A percentile compares a stretch with the other conserved stretches of the same genome.
These are phyloP conservation scores for Didymosphaeria variabile DNA, from an alignment of 2,329 filamentous ascomycete genomes.

Conservation along the genomic window DNA sequence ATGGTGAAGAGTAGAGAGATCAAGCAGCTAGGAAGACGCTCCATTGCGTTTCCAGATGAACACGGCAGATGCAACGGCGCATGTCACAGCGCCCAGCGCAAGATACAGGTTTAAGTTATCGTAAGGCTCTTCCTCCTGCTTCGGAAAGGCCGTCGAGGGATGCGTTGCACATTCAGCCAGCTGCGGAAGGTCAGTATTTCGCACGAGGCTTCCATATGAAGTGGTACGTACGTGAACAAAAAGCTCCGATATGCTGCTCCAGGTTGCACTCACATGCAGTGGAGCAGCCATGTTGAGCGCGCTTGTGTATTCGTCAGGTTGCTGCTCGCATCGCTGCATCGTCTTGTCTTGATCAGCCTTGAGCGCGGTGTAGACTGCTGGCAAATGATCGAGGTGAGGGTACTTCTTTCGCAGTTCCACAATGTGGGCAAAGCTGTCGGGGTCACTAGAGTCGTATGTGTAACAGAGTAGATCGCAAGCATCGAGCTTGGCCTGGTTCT, in stretches of 20 bases:
- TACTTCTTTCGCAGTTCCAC: slow-evolving; percentile 81
- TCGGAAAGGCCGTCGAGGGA: slow-evolving; percentile 87
- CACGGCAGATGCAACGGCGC: slow-evolving; percentile 65
- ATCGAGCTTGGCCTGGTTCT: slow-evolving; percentile 89
- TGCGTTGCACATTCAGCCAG: slow-evolving; percentile 92
- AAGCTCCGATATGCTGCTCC: slow-evolving; percentile 91
- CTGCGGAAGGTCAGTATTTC: slow-evolving; percentile 37
- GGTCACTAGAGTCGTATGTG: slow-evolving; percentile 95
- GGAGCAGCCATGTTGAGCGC: slow-evolving; percentile 88
- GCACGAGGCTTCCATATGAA: background rate
- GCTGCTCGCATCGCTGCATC: slow-evolving; percentile 90
- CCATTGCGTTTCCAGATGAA: slow-evolving; percentile 66
- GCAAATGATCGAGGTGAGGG: slow-evolving; percentile 85
- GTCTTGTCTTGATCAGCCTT: slow-evolving; percentile 97
- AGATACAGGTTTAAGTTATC: slow-evolving; percentile 89
- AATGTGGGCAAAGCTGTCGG: slow-evolving; percentile 93
- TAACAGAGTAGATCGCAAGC: slow-evolving; percentile 95
- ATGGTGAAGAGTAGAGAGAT: slow-evolving; percentile 8
- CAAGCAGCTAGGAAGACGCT: slow-evolving; percentile 15
- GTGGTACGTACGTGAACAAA: slow-evolving; percentile 71
- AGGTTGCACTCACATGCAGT: slow-evolving; percentile 92
- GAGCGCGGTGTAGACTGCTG: slow-evolving; percentile 88
- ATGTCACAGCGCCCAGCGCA: slow-evolving; percentile 76
- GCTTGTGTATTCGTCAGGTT: slow-evolving; percentile 87
- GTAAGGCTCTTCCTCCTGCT: slow-evolving; percentile 83